phyloP scores from a whole-genome alignment of 768 basidiomycete species.

The Phylloporus rhodoxanthus region DNA sequence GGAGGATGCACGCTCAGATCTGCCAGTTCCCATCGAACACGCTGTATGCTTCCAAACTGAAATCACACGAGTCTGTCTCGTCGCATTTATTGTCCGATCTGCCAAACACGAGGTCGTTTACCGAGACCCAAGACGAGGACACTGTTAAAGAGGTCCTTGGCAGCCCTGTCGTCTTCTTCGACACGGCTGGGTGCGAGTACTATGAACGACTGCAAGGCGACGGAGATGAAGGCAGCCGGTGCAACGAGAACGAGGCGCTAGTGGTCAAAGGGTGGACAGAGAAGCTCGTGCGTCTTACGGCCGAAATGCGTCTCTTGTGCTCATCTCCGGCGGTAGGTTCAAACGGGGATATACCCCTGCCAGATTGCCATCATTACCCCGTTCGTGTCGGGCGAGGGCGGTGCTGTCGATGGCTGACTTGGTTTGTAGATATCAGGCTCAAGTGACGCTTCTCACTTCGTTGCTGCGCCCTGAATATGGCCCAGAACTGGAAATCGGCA shows the following conservation, averaged over 20 bases:
- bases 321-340: conserved; percentile 38
- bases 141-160: conserved; percentile 66
- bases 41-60: conserved; percentile 68
- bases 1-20: conserved; percentile 83
- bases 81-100: conserved; percentile 68
- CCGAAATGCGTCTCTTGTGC: background rate
- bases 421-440: conserved; percentile 71
- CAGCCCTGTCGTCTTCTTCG: conserved; percentile 85
- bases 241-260: conserved; percentile 91
- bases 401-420: background rate
- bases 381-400: conserved; percentile 32
- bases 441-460: conserved; percentile 79
- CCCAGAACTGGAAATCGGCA: conserved; percentile 76
- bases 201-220: conserved; percentile 78
- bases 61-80: conserved; percentile 66
- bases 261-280: conserved; percentile 81
- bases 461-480: conserved; percentile 70
- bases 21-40: conserved; percentile 80
- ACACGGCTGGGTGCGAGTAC: conserved; percentile 91
- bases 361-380: conserved; percentile 90
- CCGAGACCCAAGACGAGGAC: conserved; percentile 45
- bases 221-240: conserved; percentile 83
- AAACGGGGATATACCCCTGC: conserved; percentile 51
- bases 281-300: conserved; percentile 51
- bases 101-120: conserved; percentile 41